These are phyloP conservation scores for Dictyostelium brefeldianum DNA, from an alignment of 78 protist species.

Conservation along the genomic window DNA sequence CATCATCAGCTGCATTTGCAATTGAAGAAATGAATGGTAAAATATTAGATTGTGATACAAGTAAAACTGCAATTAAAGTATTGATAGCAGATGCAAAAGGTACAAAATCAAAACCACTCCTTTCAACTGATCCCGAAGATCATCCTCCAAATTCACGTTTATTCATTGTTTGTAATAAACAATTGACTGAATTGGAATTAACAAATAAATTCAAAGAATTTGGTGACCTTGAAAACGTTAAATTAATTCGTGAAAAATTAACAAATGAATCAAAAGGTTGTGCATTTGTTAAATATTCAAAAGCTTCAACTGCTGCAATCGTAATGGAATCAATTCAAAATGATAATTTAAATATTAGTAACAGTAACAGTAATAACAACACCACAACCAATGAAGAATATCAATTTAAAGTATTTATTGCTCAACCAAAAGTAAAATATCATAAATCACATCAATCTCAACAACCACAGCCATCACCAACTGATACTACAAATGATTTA, in stretches of 20 bases:
- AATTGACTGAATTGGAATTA: conserved; percentile 47
- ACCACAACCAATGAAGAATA: neutral
- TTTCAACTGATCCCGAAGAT: conserved; percentile 77
- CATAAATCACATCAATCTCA: conserved; percentile 5
- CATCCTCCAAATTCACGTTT: conserved; percentile 80
- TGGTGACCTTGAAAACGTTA: conserved; percentile 64
- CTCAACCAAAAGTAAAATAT: conserved; percentile 65
- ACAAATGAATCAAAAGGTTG: conserved; percentile 78
- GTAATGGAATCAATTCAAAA: conserved; percentile 75
- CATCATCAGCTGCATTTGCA: conserved; percentile 69
- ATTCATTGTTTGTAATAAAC: conserved; percentile 50
- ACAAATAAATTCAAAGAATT: conserved; percentile 34
- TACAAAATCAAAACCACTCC: conserved; percentile 39
- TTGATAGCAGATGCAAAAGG: conserved; percentile 72
- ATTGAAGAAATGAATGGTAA: conserved; percentile 70
- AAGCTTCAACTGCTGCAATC: conserved; percentile 63
- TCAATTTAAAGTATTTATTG: conserved; percentile 44
- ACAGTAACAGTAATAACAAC: neutral
- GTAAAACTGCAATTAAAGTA: conserved; percentile 28
- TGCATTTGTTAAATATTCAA: conserved; percentile 73
- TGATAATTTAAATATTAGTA: conserved; percentile 19
- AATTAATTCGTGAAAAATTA: conserved; percentile 43
- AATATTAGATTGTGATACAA: neutral
- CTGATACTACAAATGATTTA: neutral
- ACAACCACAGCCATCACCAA: neutral